These are phyloP conservation scores for Ustilago lituana DNA, from an alignment of 1,284 basidiomycete species.

Conservation along the genomic window DNA sequence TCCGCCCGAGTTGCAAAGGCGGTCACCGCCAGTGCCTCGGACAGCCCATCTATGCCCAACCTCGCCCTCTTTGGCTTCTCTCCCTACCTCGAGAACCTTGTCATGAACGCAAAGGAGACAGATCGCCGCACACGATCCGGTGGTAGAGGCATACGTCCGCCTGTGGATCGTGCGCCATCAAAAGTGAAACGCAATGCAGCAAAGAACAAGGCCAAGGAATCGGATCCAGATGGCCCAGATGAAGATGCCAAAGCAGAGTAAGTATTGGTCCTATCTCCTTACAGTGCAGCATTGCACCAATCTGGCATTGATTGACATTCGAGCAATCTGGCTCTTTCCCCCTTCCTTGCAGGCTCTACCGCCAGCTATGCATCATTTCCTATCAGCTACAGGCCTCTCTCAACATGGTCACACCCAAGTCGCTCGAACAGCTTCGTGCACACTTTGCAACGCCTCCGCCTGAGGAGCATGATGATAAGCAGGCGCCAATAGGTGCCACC, in stretches of 20 bases:
- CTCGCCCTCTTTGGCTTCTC: slow-evolving; percentile 41
- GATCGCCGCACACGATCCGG: slow-evolving; percentile 41
- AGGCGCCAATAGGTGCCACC: background rate
- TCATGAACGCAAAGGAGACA: slow-evolving; percentile 35
- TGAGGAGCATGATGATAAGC: slow-evolving; percentile 4
- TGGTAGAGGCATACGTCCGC: slow-evolving; percentile 20
- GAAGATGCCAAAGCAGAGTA: slow-evolving; percentile 36
- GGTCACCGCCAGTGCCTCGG: slow-evolving; percentile 19
- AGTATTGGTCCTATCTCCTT: background rate
- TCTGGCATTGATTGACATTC: background rate
- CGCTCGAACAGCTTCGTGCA: slow-evolving; percentile 27
- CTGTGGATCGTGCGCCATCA: slow-evolving; percentile 21
- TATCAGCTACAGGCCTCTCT: slow-evolving; percentile 50
- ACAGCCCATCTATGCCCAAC: slow-evolving; percentile 31
- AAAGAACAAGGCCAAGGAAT: slow-evolving; percentile 30
- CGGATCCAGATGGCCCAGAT: slow-evolving; percentile 29
- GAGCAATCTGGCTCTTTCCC: background rate
- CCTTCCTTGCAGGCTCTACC: slow-evolving; percentile 19
- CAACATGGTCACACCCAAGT: slow-evolving; percentile 37
- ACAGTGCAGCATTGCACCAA: no score
- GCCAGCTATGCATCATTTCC: slow-evolving; percentile 45
- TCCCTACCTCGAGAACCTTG: slow-evolving; percentile 44
- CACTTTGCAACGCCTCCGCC: slow-evolving; percentile 29
- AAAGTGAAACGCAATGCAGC: slow-evolving; percentile 19
- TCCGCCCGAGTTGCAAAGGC: slow-evolving; percentile 45